These are phyloP conservation scores for Tetracentron sinense DNA, from an alignment of 164 flowering plant species.

Conservation along the genomic window DNA sequence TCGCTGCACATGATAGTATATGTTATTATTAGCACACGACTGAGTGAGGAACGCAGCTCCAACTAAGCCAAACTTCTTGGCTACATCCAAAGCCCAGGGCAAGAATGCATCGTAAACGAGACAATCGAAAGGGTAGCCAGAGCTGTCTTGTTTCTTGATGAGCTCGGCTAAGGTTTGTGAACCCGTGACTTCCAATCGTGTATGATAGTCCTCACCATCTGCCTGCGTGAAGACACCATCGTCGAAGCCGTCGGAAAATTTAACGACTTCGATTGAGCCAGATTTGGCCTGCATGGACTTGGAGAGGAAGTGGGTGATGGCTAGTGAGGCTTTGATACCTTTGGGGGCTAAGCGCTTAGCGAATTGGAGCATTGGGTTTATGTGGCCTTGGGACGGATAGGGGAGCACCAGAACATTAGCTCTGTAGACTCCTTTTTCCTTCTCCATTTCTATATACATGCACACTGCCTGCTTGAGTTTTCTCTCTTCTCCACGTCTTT, in stretches of 20 bases:
- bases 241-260: conserved; percentile 21
- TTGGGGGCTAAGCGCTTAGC: conserved; percentile 20
- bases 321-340: conserved; percentile 19
- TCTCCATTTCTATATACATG: too few relatives aligned
- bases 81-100: conserved; percentile 18
- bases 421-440: background rate
- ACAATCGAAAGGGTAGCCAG: conserved; percentile 10
- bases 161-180: conserved; percentile 5
- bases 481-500: too few relatives aligned
- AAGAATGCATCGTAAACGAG: conserved; percentile 14
- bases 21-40: conserved; percentile 7
- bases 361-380: conserved; percentile 29
- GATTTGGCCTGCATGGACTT: conserved; percentile 14
- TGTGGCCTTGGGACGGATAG: conserved; percentile 24
- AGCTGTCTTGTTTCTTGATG: conserved; percentile 1
- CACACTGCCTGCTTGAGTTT: too few relatives aligned
- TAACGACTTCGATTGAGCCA: conserved; percentile 1
- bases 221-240: conserved; percentile 2
- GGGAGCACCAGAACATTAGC: conserved; percentile 24
- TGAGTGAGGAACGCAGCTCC: conserved; percentile 19
- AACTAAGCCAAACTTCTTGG: conserved; percentile 9
- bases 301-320: conserved; percentile 15
- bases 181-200: background rate
- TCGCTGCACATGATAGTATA: conserved; percentile 12
- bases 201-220: background rate